phyloP scores from a whole-genome alignment of 768 basidiomycete genomes.

The Leccinum obscurum region DNA sequence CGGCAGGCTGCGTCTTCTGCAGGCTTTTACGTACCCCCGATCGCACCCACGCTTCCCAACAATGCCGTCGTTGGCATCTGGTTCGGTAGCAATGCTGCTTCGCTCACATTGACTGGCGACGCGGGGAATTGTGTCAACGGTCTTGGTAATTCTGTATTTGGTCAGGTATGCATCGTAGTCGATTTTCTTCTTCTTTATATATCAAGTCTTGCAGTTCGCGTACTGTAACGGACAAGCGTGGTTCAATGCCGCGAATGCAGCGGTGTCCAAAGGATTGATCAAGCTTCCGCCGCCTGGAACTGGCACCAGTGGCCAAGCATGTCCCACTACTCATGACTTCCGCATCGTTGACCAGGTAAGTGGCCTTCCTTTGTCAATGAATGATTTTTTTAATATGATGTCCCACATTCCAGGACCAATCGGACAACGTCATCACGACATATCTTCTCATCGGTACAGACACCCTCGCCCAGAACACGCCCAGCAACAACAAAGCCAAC shows the following conservation, averaged over 20 bases:
- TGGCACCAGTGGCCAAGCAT: conserved; percentile 21
- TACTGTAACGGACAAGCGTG: conserved; percentile 27
- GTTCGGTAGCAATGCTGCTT: conserved; percentile 30
- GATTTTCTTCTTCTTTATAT: background rate
- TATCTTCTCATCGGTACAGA: conserved; percentile 25
- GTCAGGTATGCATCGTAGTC: conserved; percentile 17
- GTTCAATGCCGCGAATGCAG: conserved; percentile 22
- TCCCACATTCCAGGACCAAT: conserved; percentile 23
- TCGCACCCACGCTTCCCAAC: conserved; percentile 24
- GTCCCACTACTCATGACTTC: conserved; percentile 29
- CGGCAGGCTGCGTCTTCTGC: conserved; percentile 15
- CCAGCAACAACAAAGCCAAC: conserved; percentile 25
- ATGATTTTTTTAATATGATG: background rate
- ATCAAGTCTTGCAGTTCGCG: conserved; percentile 19
- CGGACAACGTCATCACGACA: conserved; percentile 30
- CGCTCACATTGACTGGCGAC: conserved; percentile 23
- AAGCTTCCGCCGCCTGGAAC: conserved; percentile 24
- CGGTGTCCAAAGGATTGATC: conserved; percentile 21
- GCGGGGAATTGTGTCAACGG: conserved; percentile 27
- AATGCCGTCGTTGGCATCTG: conserved; percentile 28
- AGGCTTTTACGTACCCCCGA: conserved; percentile 25
- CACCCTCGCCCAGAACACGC: conserved; percentile 30
- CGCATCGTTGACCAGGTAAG: conserved; percentile 29
- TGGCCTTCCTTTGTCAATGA: background rate
- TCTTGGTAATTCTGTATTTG: conserved; percentile 22